These are phyloP conservation scores for Triangularia setosa DNA, from an alignment of 2,329 filamentous ascomycete genomes.

Conservation along the genomic window DNA sequence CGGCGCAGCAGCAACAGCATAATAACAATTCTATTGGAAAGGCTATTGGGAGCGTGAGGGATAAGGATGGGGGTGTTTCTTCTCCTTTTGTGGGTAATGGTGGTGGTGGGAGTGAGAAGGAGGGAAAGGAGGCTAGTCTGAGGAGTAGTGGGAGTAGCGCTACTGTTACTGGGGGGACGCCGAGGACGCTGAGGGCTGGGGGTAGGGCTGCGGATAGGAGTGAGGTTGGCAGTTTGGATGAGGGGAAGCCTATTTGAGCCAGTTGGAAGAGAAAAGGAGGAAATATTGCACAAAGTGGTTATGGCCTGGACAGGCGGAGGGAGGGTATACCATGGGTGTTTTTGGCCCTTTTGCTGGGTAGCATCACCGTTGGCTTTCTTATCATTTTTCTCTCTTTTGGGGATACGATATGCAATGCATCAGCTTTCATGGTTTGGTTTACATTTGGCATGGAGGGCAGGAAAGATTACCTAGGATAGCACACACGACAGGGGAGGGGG, in stretches of 20 bases:
- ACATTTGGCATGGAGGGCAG: neutral
- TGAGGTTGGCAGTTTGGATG: neutral
- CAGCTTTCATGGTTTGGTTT: neutral
- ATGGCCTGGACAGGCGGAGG: no score
- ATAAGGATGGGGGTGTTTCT: neutral
- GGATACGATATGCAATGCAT: no score
- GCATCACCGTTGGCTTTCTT: no score
- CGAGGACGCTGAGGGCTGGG: neutral
- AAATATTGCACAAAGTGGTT: neutral
- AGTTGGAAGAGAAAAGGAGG: neutral
- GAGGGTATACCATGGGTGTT: neutral
- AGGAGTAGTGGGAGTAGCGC: neutral
- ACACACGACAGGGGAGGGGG: neutral
- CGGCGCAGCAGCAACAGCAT: neutral
- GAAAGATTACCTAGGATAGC: neutral
- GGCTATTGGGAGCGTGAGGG: neutral
- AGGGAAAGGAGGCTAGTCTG: neutral
- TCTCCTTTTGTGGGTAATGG: neutral
- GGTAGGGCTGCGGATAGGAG: neutral
- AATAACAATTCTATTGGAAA: conserved; percentile 9
- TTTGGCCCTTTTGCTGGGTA: no score
- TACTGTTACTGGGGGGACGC: conserved; percentile 1
- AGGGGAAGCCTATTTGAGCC: neutral
- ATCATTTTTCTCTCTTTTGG: neutral
- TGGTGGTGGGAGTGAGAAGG: neutral